Conservation (phyloP, 345 rosid genomes). For the Camelina sativa region DNA sequence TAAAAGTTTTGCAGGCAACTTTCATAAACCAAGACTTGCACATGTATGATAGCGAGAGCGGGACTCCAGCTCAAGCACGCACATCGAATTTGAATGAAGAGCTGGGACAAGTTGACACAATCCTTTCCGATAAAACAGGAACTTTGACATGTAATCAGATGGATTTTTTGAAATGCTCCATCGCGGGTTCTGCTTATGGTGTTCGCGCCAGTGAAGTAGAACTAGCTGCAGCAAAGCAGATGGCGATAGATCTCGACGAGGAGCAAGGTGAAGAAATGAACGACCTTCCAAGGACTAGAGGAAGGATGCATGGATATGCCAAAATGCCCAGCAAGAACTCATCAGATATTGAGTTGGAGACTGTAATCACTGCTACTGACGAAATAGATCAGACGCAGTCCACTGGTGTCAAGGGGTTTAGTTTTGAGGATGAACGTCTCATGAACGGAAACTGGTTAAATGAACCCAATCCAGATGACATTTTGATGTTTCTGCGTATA, state of each 20-base stretch:
- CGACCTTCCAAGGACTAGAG: constrained; percentile 29
- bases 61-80: constrained; percentile 64
- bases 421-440: constrained; percentile 65
- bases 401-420: constrained; percentile 60
- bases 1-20: constrained; percentile 69
- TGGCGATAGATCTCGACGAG: constrained; percentile 51
- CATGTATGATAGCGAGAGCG: constrained; percentile 65
- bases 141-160: constrained; percentile 87
- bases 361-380: constrained; percentile 62
- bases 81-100: constrained; percentile 83
- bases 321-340: constrained; percentile 42
- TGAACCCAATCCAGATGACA: constrained; percentile 47
- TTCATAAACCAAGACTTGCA: constrained; percentile 65
- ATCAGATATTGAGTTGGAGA: constrained; percentile 81
- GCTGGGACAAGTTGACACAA: constrained; percentile 79
- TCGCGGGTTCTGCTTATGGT: constrained; percentile 73
- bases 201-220: constrained; percentile 62
- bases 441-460: constrained; percentile 61
- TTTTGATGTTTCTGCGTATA: constrained; percentile 66
- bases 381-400: constrained; percentile 48
- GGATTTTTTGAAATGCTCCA: constrained; percentile 81
- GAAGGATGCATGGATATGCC: constrained; percentile 24
- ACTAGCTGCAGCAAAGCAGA: constrained; percentile 61
- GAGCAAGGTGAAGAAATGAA: constrained; percentile 37
- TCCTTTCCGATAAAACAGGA: constrained; percentile 81